Base-by-base conservation (phyloP, 177 flowering plant genomes). In the Vitis hybrid region DNA sequence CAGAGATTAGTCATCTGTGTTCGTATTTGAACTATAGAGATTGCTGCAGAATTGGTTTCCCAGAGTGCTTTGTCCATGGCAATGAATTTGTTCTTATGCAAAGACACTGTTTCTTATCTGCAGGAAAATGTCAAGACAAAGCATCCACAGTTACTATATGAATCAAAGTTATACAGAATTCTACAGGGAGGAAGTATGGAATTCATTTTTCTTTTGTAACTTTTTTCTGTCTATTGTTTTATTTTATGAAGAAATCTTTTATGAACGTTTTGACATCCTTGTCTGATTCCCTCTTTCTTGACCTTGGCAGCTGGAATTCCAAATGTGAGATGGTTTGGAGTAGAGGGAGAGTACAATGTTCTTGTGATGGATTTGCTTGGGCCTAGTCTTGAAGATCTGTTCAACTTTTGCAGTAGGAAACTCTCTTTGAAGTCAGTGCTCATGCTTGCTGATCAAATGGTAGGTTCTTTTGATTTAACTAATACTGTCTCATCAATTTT, bases 401-500 rank as follows among this genome's bases (percentile, higher is more conserved):
- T 94, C 76, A 90, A 86, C 74, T 92, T 87, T 55, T 94, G 98
- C 75, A 89, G 90, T 68, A 82, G 97, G 80, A 94, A 94, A 65
- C 81, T 94, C 14, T 89, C 97, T 15, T 74, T 93, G 76, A 93
- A 93, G 80, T 74, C 98, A 29, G 98, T 91, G 77, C 90, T 93
- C 53, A 94, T 94, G 98, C 92, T 94, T 64, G 98, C 98, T 0
- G 98, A 94, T 82, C 98, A 94, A 77, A 92, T 94, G 98, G 98
- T 90, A 73, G 49, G 66, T 65, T 19, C 3, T 6, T 22, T 66
- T 58, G 3, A 51, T 16, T 55, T 62, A 1, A 11, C 52, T 15
- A n/a, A 10, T 50, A 29, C 10, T 31, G 45, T 61, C 26, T 1
- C 21, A 45, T 29, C 61, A 33, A 26, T 11, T 26, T 51, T 51